Evolutionary conservation across 2,329 filamentous ascomycete genomes (phyloP).

Genomic region (Pseudofabraea citricarpa): DNA sequence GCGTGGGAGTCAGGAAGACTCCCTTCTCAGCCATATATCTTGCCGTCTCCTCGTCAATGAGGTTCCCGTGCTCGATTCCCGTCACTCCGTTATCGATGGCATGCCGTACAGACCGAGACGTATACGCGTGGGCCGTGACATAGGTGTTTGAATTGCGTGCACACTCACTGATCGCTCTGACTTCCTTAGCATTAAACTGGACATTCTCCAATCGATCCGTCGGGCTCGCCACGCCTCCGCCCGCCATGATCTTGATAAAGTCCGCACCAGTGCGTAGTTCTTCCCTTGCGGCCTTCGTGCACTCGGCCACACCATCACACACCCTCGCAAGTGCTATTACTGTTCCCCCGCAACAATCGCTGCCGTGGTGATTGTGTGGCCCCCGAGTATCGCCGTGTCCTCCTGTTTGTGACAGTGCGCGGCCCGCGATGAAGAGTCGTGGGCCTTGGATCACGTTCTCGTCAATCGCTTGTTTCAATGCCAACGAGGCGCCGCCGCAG

Average conservation of each 20-base stretch:
- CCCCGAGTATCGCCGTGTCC: conserved; percentile 50
- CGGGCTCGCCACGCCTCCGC: conserved; percentile 51
- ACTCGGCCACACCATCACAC: conserved; percentile 50
- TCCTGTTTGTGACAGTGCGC: conserved; percentile 52
- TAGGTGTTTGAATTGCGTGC: conserved; percentile 44
- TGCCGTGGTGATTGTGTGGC: conserved; percentile 37
- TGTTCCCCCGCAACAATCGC: conserved; percentile 42
- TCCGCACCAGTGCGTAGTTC: conserved; percentile 51
- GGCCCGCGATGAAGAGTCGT: conserved; percentile 48
- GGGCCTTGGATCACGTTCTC: conserved; percentile 53
- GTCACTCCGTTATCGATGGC: conserved; percentile 48
- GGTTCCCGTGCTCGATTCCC: conserved; percentile 55
- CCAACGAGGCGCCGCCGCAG: conserved; percentile 49
- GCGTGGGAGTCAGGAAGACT: conserved; percentile 48
- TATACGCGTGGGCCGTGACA: conserved; percentile 56
- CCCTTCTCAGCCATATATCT: conserved; percentile 43
- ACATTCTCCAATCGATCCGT: conserved; percentile 48
- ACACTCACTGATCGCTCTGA: conserved; percentile 46
- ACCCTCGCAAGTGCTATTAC: conserved; percentile 37
- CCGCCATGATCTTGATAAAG: conserved; percentile 59
- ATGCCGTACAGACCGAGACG: conserved; percentile 46
- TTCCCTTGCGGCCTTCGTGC: conserved; percentile 45
- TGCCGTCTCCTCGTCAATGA: conserved; percentile 55
- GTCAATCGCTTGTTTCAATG: conserved; percentile 50
- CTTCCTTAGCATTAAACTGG: conserved; percentile 53